Percentiles rank a stretch among this genome's conserved stretches.
Evolutionary conservation across 2,329 filamentous ascomycete genomes (phyloP).

Genomic region (Knoxdaviesia capensis): DNA sequence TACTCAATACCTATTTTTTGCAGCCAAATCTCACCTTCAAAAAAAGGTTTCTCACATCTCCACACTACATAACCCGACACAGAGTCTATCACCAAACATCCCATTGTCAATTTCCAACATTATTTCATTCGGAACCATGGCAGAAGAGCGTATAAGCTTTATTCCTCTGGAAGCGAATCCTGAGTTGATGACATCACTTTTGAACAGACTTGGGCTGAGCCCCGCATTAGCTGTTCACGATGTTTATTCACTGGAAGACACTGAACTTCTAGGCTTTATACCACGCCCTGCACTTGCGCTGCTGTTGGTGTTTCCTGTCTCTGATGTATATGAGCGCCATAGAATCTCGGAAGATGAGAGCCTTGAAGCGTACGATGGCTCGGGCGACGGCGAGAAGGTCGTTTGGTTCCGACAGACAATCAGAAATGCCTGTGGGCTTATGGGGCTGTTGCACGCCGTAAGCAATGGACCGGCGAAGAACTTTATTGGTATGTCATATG

Average conservation of each 20-base stretch:
- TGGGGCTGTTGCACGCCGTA: constrained; percentile 68
- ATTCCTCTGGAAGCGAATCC: constrained; percentile 57
- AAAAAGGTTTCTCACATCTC: no score
- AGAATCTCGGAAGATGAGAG: constrained; percentile 53
- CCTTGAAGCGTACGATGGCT: constrained; percentile 42
- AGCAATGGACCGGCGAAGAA: constrained; percentile 52
- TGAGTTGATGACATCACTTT: constrained; percentile 65
- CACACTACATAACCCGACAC: no score
- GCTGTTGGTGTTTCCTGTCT: constrained; percentile 81
- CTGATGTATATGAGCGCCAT: constrained; percentile 55
- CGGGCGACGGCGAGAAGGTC: constrained; percentile 52
- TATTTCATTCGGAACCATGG: no score
- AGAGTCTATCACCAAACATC: no score
- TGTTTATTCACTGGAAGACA: constrained; percentile 77
- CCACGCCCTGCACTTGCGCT: constrained; percentile 76
- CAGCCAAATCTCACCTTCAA: no score
- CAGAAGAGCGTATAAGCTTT: constrained; percentile 16
- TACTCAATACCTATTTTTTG: no score
- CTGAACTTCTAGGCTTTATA: constrained; percentile 66
- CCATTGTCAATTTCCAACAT: no score
- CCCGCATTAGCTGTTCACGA: constrained; percentile 63
- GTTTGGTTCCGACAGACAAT: constrained; percentile 95
- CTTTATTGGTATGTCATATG: constrained; percentile 29
- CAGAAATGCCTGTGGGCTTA: constrained; percentile 77
- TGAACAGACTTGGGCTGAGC: constrained; percentile 72